Base-by-base conservation (phyloP, 108 stramenopile species). In the Pseudonitzschia delicatissima region DNA sequence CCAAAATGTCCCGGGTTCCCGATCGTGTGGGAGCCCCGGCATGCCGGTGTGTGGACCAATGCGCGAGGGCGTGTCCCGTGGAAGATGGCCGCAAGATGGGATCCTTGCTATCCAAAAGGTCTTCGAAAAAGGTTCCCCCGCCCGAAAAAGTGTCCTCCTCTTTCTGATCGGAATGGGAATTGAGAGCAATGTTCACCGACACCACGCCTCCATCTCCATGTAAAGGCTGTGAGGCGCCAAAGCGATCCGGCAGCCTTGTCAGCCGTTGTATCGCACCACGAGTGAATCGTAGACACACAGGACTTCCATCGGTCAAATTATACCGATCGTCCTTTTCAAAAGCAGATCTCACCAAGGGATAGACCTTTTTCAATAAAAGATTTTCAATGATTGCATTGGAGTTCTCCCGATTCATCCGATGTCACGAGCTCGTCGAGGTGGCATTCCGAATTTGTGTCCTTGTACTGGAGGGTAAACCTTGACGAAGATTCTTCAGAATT, bases 91-190 rank as follows among this genome's bases (percentile, higher is more conserved):
- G 83, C 73, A 76, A 71, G 32, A 88, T 47, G 3, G 82, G 75
- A 2, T 66, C 37, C 7, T 23, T 33, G 26, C 33, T 13, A 5
- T n/a, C 45, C 47, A 48, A 23, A 18, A 48, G 47, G 59, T 79
- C 57, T 66, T 88, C 87, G 50, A 88, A 85, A 59, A 81, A 80
- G 15, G 87, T 88, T 29, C 87, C 87, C 8, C 87, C 87, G 29
- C 83, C 83, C 9, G 75, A 69, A 67, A 85, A 88, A 18, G 80
- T 76, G 33, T 61, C 51, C 47, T 2, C 4, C 45, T 45, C 45
- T 45, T 5, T 15, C n/a, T 6, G 21, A 7, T 21, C 47, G 47
- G 3, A 3, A 7, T 48, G 47, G 1, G 47, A 23, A 59, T 85
- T 85, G 25, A 88, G 78, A 73, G 77, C 77, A 25, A 88, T 75